Evolutionary conservation across 2,329 filamentous ascomycete species (phyloP).

Genomic region (Pestalotiopsis sp.): DNA sequence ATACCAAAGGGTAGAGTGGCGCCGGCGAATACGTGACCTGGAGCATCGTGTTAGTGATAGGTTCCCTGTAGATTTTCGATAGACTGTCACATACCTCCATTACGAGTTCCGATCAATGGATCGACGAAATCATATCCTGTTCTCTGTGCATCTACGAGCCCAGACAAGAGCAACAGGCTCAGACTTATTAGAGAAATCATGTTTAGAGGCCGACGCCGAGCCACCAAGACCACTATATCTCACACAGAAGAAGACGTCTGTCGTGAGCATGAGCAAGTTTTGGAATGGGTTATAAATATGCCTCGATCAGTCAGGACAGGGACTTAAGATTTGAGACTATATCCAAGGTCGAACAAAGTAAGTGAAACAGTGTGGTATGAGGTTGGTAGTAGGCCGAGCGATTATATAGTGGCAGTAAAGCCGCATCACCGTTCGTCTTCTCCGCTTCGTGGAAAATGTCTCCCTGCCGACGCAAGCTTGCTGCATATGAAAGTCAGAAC

Average conservation of each 20-base stretch:
- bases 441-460: neutral
- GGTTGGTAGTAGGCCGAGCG: no score
- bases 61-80: neutral
- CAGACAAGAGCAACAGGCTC: neutral
- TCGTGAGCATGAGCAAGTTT: no score
- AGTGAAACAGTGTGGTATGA: no score
- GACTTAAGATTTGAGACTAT: neutral
- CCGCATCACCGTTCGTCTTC: no score
- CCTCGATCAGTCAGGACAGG: neutral
- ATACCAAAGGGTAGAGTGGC: constrained; percentile 32
- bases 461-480: neutral
- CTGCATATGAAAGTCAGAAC: neutral
- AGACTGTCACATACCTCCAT: constrained; percentile 27
- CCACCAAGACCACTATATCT: neutral
- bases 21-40: constrained; percentile 36
- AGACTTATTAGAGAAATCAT: neutral
- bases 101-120: constrained; percentile 32
- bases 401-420: no score
- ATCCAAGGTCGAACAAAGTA: neutral
- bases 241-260: neutral
- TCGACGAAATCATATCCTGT: constrained; percentile 30
- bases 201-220: no score
- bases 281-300: no score
- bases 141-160: neutral
- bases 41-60: constrained; percentile 14